Base-by-base conservation (phyloP, 371 early-diverging fungal species). In the Mucor circinelloides region DNA sequence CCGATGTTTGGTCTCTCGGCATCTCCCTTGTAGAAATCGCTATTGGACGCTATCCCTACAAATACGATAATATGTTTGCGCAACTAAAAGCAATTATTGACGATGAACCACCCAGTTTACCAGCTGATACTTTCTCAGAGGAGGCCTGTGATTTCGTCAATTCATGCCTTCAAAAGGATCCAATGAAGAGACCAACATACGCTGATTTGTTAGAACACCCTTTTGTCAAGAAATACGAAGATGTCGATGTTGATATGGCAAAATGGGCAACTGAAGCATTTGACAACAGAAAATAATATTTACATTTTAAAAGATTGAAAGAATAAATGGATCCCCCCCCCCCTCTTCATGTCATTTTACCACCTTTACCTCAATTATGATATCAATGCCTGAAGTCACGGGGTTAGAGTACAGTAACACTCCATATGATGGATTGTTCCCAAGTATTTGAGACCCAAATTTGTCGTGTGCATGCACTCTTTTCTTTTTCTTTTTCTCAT, bases 11-110 rank as follows among this genome's bases (percentile, higher is more conserved):
- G 94, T 93, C 92, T 28, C 88, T 98, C 34, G 97, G 99, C 7
- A 86, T 98, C 50, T 95, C 99, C 19, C 88, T 97, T 67, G 86
- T 96, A 38, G 99, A 98, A 72, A 85, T 93, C 36, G 97, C 96
- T 25, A 92, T 88, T 17, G 97, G 96, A 19, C 89, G 91, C 63
- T 93, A 92, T 71, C 93, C 93, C 25, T 94, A 91, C 70, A 85
- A 84, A 50, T 82, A 77, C 54, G 83, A 87, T 60, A 82, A 86
- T 50, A 87, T 95, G 72, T 95, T 95, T 86, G 96, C 92, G 13
- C 95, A 95, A 66, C 76, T 96, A 57, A 90, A 86, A 64, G 95
- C 94, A 28, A 96, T 97, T 72, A 92, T 95, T 42, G 81, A 86
- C 30, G 94, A 88, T 48, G 91, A 88, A 2, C 89, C 95, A 31